These are phyloP conservation scores for Hypoxylon sp. DNA, from an alignment of 2,329 filamentous ascomycete species.

Conservation along the genomic window DNA sequence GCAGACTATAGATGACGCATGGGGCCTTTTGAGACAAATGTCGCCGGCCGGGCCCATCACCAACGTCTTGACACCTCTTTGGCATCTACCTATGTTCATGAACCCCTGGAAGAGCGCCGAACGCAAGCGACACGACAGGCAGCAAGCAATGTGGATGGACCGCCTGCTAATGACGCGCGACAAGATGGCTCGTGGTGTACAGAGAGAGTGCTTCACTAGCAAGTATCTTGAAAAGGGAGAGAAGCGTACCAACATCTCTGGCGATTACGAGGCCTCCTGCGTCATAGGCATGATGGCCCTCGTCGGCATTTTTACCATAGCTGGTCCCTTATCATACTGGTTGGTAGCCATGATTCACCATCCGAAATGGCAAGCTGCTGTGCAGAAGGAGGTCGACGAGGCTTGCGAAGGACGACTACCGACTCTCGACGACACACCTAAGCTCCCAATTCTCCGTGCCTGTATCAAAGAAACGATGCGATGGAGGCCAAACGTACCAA, in stretches of 20 bases:
- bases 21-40: slow-evolving; percentile 71
- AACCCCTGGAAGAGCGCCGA: slow-evolving; percentile 70
- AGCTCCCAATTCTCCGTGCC: slow-evolving; percentile 61
- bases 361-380: slow-evolving; percentile 62
- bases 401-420: slow-evolving; percentile 60
- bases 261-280: slow-evolving; percentile 54
- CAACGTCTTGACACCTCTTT: slow-evolving; percentile 69
- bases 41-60: slow-evolving; percentile 71
- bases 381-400: slow-evolving; percentile 63
- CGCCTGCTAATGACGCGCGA: slow-evolving; percentile 57
- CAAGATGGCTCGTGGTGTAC: slow-evolving; percentile 59
- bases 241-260: slow-evolving; percentile 52
- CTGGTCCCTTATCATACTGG: slow-evolving; percentile 57
- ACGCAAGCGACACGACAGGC: slow-evolving; percentile 66
- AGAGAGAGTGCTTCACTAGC: slow-evolving; percentile 59
- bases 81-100: slow-evolving; percentile 64
- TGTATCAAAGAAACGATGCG: slow-evolving; percentile 63
- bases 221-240: slow-evolving; percentile 59
- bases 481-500: slow-evolving; percentile 64
- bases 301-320: slow-evolving; percentile 58
- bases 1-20: slow-evolving; percentile 64
- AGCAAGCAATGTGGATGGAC: slow-evolving; percentile 68
- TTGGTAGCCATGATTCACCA: slow-evolving; percentile 63
- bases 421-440: slow-evolving; percentile 60
- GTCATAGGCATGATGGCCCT: slow-evolving; percentile 58